Conservation (phyloP, 2,329 filamentous ascomycete species). For the Spiromastix sp. region DNA sequence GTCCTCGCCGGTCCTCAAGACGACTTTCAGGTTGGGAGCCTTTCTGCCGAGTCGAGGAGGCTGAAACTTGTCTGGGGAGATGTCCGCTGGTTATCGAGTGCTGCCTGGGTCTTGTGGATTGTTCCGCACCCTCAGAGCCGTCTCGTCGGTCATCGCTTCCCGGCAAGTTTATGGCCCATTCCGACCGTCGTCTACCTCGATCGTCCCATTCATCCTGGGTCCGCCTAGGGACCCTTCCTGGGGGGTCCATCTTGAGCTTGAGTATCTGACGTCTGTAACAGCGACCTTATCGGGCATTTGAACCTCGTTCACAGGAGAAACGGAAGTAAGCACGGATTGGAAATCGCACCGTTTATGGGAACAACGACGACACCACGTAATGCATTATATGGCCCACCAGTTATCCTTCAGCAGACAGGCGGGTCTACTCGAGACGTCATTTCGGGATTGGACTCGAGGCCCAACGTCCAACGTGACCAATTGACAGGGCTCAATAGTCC, state of each 20-base stretch:
- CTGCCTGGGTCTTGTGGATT: slow-evolving; percentile 5
- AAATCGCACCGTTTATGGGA: no score
- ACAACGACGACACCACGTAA: no score
- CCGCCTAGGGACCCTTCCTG: slow-evolving; percentile 2
- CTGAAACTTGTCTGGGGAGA: slow-evolving; percentile 9
- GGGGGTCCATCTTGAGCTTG: slow-evolving; percentile 9
- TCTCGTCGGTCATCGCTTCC: slow-evolving; percentile 1
- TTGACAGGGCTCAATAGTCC: neutral
- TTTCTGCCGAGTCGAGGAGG: slow-evolving; percentile 8
- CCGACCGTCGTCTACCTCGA: slow-evolving; percentile 8
- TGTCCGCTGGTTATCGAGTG: slow-evolving; percentile 7
- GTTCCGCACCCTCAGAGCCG: neutral
- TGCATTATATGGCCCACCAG: no score
- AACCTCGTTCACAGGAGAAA: no score
- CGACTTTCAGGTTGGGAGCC: slow-evolving; percentile 9
- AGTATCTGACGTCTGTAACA: neutral
- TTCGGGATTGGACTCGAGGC: no score
- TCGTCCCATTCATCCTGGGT: slow-evolving; percentile 9
- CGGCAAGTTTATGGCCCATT: slow-evolving; percentile 3
- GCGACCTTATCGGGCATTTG: slow-evolving; percentile 1
- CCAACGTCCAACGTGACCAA: no score
- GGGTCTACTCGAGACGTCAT: no score
- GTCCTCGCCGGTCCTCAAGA: slow-evolving; percentile 10
- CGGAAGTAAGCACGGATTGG: no score
- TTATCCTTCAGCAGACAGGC: neutral